Conservation (phyloP, 2,329 filamentous ascomycete species). For the Penicillium digitatum region DNA sequence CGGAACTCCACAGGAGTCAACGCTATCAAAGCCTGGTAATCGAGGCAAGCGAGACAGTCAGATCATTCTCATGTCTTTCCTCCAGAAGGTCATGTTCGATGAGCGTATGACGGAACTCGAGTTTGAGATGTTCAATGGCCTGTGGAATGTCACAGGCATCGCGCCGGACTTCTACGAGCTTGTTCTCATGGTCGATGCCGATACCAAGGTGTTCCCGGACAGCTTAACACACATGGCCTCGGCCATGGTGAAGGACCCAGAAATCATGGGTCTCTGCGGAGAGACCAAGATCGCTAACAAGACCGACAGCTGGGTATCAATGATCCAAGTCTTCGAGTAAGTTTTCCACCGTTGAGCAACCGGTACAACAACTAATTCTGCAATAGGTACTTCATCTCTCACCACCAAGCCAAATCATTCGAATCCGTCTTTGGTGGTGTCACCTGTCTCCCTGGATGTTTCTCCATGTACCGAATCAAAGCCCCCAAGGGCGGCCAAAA, state of each 20-base stretch:
- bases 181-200: conserved; percentile 97
- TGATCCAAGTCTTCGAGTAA: conserved; percentile 95
- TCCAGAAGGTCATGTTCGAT: conserved; percentile 99
- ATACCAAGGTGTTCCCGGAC: conserved; percentile 98
- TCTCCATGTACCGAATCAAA: conserved; percentile 99
- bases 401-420: conserved; percentile 94
- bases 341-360: conserved; percentile 19
- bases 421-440: conserved; percentile 99
- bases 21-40: conserved; percentile 85
- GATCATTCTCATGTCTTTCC: conserved; percentile 98
- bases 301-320: conserved; percentile 86
- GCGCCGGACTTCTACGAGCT: conserved; percentile 97
- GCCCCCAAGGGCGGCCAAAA: conserved; percentile 97
- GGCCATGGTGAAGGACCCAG: conserved; percentile 97
- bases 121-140: conserved; percentile 98
- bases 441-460: conserved; percentile 95
- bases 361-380: conserved; percentile 6
- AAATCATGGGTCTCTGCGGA: conserved; percentile 98
- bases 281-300: conserved; percentile 99
- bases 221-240: conserved; percentile 98
- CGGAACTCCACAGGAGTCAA: conserved; percentile 81
- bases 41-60: conserved; percentile 98
- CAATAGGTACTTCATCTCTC: conserved; percentile 83
- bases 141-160: conserved; percentile 98
- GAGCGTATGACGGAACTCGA: conserved; percentile 99